Evolutionary conservation across 1,284 basidiomycete species (phyloP), one percentile per base, ranked within the genome.

Genomic region (Microbotryum scabiosae): DNA sequence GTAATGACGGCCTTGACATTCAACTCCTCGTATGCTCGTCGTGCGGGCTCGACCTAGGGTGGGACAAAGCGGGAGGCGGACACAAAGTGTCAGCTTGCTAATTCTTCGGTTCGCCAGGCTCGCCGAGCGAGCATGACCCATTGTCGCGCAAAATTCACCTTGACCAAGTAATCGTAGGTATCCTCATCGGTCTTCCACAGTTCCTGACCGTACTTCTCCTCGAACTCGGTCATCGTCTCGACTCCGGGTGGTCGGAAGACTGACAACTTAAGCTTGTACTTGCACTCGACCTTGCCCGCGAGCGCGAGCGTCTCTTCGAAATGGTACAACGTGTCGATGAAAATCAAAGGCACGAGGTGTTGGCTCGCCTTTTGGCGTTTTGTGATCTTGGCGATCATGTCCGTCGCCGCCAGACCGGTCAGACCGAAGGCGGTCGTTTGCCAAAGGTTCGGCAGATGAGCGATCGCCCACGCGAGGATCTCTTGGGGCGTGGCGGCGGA

Each of bases 321-420:
- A 79, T 98, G 96, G 75, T 97, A 93, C 12, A 98, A 81, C 0
- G 94, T 97, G 78, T 98, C 94, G 73, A 96, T 78, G 78, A 97
- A 96, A 76, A 96, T 91, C 41, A 79, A 68, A 2, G 78, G 78
- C 18, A 79, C 77, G 44, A 77, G 72, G 69, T 79, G 78, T 41
- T 41, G 36, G 36, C 36, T 41, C 21, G 60, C 46, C 23, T 59
- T 45, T 46, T 61, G 60, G 18, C 61, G 43, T 14, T 73, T 74
- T 5, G 76, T 78, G 64, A 93, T 79, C 75, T 88, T 88, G 49
- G 87, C 86, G 57, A 96, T 82, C 89, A 97, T 94, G 75, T 93
- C 89, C 59, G 90, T 83, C 14, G 90, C 86, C 57, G 89, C 90
- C 45, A 92, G 84, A 12, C 92, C 92, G 0, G 91, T 96, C 25